Conservation (phyloP, 164 flowering plant genomes). For the Magnolia sinica region DNA sequence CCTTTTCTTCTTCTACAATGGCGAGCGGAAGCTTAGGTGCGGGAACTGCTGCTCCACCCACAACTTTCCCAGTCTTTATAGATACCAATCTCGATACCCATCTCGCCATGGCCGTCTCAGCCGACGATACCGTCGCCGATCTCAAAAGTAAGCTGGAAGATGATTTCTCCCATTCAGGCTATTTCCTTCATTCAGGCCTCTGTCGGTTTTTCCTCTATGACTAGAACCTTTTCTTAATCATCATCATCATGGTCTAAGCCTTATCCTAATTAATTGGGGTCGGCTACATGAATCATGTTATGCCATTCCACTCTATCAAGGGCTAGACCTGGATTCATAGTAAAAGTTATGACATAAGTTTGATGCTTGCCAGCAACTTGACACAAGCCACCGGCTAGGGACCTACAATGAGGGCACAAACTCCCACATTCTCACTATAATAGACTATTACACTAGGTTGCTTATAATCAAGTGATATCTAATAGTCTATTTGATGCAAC, state of each 20-base stretch:
- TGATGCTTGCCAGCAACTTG: too few species aligned
- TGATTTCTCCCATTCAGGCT: background rate
- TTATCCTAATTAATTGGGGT: too few species aligned
- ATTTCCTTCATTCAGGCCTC: background rate
- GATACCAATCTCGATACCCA: slow-evolving; percentile 74
- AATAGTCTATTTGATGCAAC: too few species aligned
- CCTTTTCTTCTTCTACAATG: slow-evolving; percentile 18
- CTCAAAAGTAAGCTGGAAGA: slow-evolving; percentile 46
- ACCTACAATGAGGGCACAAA: too few species aligned
- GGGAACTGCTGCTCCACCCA: background rate
- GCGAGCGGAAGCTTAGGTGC: slow-evolving; percentile 13
- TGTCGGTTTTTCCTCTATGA: background rate
- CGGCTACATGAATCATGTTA: too few species aligned
- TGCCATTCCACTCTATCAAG: too few species aligned
- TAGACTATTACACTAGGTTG: too few species aligned
- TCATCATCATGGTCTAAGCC: background rate
- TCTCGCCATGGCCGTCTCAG: slow-evolving; percentile 46
- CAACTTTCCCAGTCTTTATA: slow-evolving; percentile 38
- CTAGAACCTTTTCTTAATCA: background rate
- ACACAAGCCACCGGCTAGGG: too few species aligned
- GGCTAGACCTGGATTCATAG: too few species aligned
- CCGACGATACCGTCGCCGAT: slow-evolving; percentile 43
- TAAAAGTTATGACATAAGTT: too few species aligned
- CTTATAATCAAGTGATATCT: too few species aligned
- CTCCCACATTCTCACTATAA: too few species aligned